Evolutionary conservation across 179 eudicot genomes (phyloP).

Genomic region (Silene noctiflora): DNA sequence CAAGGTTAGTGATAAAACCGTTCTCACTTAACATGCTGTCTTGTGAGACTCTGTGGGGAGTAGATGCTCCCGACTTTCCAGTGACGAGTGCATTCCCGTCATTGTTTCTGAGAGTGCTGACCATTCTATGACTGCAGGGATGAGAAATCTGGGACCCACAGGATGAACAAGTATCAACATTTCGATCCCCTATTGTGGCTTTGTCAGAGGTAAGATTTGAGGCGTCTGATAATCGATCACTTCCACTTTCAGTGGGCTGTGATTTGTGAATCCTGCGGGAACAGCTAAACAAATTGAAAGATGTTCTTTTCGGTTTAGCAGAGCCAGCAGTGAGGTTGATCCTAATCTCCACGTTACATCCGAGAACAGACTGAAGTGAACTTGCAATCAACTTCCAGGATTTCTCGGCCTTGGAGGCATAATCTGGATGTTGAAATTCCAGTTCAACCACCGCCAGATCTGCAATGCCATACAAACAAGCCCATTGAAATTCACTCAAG

Average conservation of each 20-base stretch:
- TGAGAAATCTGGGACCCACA: conserved; percentile 46
- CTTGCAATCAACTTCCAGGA: conserved; percentile 85
- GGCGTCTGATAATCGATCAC: conserved; percentile 38
- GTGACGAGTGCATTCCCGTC: conserved; percentile 78
- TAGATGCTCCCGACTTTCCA: conserved; percentile 48
- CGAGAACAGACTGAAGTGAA: conserved; percentile 62
- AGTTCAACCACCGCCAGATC: conserved; percentile 76
- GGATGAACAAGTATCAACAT: conserved; percentile 46
- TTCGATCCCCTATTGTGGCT: conserved; percentile 40
- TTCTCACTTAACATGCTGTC: conserved; percentile 29
- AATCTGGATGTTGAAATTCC: conserved; percentile 57
- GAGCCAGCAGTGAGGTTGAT: conserved; percentile 40
- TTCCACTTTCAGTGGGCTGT: conserved; percentile 41
- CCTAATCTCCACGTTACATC: conserved; percentile 81
- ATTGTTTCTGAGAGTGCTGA: conserved; percentile 54
- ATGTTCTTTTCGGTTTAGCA: conserved; percentile 41
- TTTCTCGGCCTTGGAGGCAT: conserved; percentile 79
- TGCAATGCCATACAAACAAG: conserved; percentile 14
- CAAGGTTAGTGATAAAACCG: conserved; percentile 13
- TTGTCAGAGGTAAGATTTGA: conserved; percentile 42
- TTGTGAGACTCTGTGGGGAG: conserved; percentile 40
- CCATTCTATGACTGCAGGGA: conserved; percentile 40
- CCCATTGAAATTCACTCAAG: neutral
- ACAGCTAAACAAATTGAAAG: conserved; percentile 68
- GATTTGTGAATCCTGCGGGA: conserved; percentile 48